Evolutionary conservation across 352 stramenopile species (phyloP).

Genomic region (Phytophthora tubulina): DNA sequence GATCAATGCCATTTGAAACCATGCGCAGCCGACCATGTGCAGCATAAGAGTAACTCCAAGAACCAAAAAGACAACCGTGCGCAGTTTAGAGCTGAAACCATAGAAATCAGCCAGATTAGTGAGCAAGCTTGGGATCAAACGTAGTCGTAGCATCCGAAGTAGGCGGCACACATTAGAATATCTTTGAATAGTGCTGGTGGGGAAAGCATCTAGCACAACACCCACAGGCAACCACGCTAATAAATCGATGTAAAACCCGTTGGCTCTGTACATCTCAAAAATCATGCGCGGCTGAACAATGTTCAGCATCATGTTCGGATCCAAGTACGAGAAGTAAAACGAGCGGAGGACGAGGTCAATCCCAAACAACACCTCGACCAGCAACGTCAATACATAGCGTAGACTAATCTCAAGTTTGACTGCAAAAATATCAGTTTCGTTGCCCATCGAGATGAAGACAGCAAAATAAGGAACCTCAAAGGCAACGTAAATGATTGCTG

Average conservation of each 20-base stretch:
- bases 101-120: constrained; percentile 63
- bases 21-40: constrained; percentile 64
- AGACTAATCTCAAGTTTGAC: constrained; percentile 37
- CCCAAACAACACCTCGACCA: constrained; percentile 62
- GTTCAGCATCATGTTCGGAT: constrained; percentile 65
- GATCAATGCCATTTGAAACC: constrained; percentile 66
- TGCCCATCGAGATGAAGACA: constrained; percentile 67
- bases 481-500: constrained; percentile 55
- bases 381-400: constrained; percentile 47
- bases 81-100: constrained; percentile 62
- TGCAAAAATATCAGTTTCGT: constrained; percentile 51
- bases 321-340: constrained; percentile 64
- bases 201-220: constrained; percentile 52
- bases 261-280: constrained; percentile 59
- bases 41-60: constrained; percentile 62
- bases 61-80: constrained; percentile 49
- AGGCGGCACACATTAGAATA: constrained; percentile 63
- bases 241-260: constrained; percentile 65
- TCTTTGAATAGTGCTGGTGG: constrained; percentile 13
- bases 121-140: constrained; percentile 47
- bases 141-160: constrained; percentile 54
- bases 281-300: constrained; percentile 63
- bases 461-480: constrained; percentile 80
- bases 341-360: constrained; percentile 60
- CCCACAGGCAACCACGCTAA: constrained; percentile 55